phyloP scores from a whole-genome alignment of 768 basidiomycete genomes.

The Cantharellus anzutake region DNA sequence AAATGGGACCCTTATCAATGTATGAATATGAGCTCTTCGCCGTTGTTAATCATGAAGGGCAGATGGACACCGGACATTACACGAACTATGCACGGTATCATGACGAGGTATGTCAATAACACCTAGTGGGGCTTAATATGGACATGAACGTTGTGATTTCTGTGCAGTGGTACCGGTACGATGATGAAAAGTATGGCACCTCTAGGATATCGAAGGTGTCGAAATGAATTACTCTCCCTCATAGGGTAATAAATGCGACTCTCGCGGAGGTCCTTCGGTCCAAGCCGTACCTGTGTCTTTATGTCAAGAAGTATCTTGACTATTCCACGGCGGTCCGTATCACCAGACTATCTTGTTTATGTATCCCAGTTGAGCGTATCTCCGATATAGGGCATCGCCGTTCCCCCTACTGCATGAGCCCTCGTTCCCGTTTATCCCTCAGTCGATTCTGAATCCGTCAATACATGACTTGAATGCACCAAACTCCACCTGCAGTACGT shows the following conservation, averaged over 20 bases:
- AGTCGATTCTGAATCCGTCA: too few species aligned
- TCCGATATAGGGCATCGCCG: too few species aligned
- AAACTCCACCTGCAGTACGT: too few species aligned
- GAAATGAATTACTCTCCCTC: constrained; percentile 4
- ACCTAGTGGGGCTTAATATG: neutral
- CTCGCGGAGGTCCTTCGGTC: constrained; percentile 50
- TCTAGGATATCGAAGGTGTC: neutral
- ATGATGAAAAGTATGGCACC: constrained; percentile 67
- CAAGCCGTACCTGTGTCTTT: constrained; percentile 87
- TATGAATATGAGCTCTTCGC: constrained; percentile 86
- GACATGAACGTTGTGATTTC: neutral
- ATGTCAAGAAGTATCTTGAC: constrained; percentile 75
- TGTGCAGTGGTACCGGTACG: constrained; percentile 76
- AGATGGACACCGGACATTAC: constrained; percentile 89
- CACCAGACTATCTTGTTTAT: too few species aligned
- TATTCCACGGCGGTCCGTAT: constrained; percentile 21
- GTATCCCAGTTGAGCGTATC: too few species aligned
- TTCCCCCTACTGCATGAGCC: too few species aligned
- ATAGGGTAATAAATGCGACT: constrained; percentile 51
- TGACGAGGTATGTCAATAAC: constrained; percentile 44
- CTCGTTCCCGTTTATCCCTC: too few species aligned
- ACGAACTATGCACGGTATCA: constrained; percentile 70
- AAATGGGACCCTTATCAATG: constrained; percentile 20
- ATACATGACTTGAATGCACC: too few species aligned
- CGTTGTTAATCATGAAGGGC: constrained; percentile 88